Conservation (phyloP, 2,329 filamentous ascomycete genomes). For the Aphanoascus verrucosus region DNA sequence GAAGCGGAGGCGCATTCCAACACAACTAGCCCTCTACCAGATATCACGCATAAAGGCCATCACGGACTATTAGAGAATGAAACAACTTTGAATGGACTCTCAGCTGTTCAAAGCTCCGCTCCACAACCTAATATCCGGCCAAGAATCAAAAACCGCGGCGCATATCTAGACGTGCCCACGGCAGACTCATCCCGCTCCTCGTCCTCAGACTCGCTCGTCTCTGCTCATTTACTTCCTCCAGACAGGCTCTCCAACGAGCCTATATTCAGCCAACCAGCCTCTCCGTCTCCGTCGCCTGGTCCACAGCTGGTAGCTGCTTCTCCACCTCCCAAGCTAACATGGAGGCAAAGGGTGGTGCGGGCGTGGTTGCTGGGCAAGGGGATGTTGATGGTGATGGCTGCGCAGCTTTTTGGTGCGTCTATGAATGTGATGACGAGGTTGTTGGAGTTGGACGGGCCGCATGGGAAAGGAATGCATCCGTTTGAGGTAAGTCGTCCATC, state of each 20-base stretch:
- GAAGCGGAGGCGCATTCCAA: too few species aligned
- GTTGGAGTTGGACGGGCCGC: slow-evolving; percentile 56
- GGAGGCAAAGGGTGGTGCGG: not conserved
- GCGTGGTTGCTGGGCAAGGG: slow-evolving; percentile 41
- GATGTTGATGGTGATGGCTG: slow-evolving; percentile 58
- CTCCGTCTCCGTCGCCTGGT: slow-evolving; percentile 2
- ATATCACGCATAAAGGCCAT: too few species aligned
- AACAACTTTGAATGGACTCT: not conserved
- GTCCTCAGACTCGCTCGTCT: slow-evolving; percentile 2
- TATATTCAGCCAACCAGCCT: not conserved
- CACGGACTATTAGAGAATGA: not conserved
- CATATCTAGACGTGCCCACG: not conserved
- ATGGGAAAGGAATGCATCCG: slow-evolving; percentile 64
- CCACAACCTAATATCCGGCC: not conserved
- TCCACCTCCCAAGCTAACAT: not conserved
- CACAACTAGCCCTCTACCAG: too few species aligned
- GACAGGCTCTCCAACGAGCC: not conserved
- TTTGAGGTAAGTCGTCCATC: slow-evolving; percentile 46
- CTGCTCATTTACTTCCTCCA: not conserved
- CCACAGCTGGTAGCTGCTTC: not conserved
- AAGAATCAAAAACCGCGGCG: not conserved
- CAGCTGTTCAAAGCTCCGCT: not conserved
- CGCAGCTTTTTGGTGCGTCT: slow-evolving; percentile 69
- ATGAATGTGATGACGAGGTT: slow-evolving; percentile 78
- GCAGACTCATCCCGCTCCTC: not conserved